phyloP scores from a whole-genome alignment of 1,139 yeast species.

The Geotrichum cucujoidarum region DNA sequence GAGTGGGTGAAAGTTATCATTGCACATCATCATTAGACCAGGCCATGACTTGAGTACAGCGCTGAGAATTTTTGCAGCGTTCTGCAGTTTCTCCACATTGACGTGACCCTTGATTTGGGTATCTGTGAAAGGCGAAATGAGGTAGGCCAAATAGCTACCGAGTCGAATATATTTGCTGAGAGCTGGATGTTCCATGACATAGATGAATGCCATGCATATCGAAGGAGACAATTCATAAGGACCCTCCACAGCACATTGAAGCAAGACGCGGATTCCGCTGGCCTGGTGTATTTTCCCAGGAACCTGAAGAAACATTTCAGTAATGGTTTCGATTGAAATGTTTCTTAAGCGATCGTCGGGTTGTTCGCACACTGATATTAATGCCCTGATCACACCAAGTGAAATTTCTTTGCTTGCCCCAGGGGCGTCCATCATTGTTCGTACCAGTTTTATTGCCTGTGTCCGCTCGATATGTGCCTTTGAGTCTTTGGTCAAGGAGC shows the following conservation, averaged over 20 bases:
- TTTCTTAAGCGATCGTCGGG: conserved; percentile 52
- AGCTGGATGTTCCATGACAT: conserved; percentile 55
- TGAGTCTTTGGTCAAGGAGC: conserved; percentile 56
- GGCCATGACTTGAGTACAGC: conserved; percentile 66
- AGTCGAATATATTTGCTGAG: conserved; percentile 40
- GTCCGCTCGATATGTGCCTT: conserved; percentile 59
- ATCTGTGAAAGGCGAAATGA: conserved; percentile 65
- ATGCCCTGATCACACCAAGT: conserved; percentile 63
- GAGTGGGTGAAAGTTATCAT: conserved; percentile 54
- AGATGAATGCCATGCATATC: conserved; percentile 53
- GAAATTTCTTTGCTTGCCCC: conserved; percentile 55
- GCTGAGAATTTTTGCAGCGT: conserved; percentile 57
- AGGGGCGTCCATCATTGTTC: conserved; percentile 56
- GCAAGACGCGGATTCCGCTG: conserved; percentile 59
- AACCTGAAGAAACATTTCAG: conserved; percentile 58
- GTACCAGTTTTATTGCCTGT: conserved; percentile 69
- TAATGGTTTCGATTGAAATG: conserved; percentile 60
- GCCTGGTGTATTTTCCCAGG: conserved; percentile 60
- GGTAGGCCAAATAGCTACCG: conserved; percentile 58
- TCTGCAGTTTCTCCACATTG: conserved; percentile 53
- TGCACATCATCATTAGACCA: conserved; percentile 66
- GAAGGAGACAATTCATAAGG: conserved; percentile 53
- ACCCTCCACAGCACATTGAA: conserved; percentile 59
- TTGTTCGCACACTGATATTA: conserved; percentile 67
- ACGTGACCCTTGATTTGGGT: conserved; percentile 44